A percentile compares a stretch with the other conserved stretches of the same genome.
Evolutionary conservation across 2,329 filamentous ascomycete genomes (phyloP).

Genomic region (Nannizzia gypsea): DNA sequence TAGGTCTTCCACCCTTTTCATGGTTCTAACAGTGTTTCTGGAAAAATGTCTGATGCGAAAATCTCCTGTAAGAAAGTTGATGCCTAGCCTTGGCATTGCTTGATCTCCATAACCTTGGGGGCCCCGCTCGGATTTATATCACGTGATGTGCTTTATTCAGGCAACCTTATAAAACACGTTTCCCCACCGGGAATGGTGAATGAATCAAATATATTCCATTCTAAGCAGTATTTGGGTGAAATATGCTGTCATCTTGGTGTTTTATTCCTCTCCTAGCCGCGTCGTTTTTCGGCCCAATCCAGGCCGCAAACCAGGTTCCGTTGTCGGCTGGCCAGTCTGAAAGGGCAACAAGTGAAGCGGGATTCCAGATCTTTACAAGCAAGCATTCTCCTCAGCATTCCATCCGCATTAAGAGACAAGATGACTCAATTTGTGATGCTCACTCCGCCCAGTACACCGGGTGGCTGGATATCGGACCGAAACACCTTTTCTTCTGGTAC

Average conservation of each 20-base stretch:
- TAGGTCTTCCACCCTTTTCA: not conserved
- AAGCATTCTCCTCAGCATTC: constrained; percentile 11
- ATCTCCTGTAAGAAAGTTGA: not conserved
- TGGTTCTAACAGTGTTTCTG: not conserved
- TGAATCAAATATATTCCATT: not conserved
- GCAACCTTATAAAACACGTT: not conserved
- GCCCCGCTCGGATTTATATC: not conserved
- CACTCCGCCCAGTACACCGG: constrained; percentile 15
- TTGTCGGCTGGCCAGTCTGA: not conserved
- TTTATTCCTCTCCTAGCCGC: not conserved
- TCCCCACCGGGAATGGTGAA: not conserved
- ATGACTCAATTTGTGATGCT: constrained; percentile 14
- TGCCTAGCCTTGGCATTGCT: constrained; percentile 1
- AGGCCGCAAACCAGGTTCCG: not conserved
- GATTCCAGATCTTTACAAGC: constrained; percentile 4
- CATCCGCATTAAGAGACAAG: constrained; percentile 14
- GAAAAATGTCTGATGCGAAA: not conserved
- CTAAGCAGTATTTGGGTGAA: not conserved
- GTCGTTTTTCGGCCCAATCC: not conserved
- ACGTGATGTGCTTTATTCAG: not conserved
- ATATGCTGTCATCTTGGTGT: not conserved
- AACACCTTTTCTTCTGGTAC: constrained; percentile 39
- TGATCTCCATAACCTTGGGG: not conserved
- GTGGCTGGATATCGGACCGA: constrained; percentile 18
- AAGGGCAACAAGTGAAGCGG: not conserved